phyloP scores from a whole-genome alignment of 2,329 filamentous ascomycete species.

The Sclerotinia sclerotiorum region DNA sequence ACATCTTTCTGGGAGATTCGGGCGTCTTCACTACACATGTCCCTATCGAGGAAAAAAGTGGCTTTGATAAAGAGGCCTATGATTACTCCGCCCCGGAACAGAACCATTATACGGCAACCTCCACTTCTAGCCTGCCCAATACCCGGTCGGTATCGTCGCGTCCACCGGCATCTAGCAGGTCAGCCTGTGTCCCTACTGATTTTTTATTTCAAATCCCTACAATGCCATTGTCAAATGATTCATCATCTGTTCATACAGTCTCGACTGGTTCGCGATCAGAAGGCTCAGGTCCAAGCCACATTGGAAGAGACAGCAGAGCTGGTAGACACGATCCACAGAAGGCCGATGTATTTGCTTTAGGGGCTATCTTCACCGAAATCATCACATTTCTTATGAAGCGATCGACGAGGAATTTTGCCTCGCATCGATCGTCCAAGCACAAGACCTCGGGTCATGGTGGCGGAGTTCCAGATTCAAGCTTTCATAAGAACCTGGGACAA shows the following conservation, averaged over 20 bases:
- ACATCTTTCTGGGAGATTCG: slow-evolving; percentile 67
- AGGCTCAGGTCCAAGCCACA: not conserved
- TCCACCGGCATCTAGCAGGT: slow-evolving; percentile 29
- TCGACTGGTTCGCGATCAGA: slow-evolving; percentile 25
- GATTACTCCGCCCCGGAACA: slow-evolving; percentile 71
- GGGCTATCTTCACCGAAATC: slow-evolving; percentile 71
- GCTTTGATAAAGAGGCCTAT: slow-evolving; percentile 68
- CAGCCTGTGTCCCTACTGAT: slow-evolving; percentile 26
- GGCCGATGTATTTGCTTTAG: slow-evolving; percentile 72
- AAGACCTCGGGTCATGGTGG: slow-evolving; percentile 53
- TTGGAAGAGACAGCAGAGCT: slow-evolving; percentile 34
- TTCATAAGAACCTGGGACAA: slow-evolving; percentile 68
- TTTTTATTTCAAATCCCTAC: slow-evolving; percentile 1
- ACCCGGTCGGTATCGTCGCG: slow-evolving; percentile 28
- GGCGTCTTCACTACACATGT: slow-evolving; percentile 48
- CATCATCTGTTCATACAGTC: slow-evolving; percentile 32
- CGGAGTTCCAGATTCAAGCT: slow-evolving; percentile 65
- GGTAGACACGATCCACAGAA: slow-evolving; percentile 52
- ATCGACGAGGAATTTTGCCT: slow-evolving; percentile 62
- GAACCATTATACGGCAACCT: slow-evolving; percentile 40
- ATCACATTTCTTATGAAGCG: slow-evolving; percentile 69
- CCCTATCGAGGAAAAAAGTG: slow-evolving; percentile 46
- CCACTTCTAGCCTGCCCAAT: slow-evolving; percentile 31
- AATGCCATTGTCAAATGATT: slow-evolving; percentile 27
- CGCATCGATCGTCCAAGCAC: slow-evolving; percentile 65